Conservation (phyloP, 495 filamentous ascomycete genomes). For the Trichoderma parareesei region DNA sequence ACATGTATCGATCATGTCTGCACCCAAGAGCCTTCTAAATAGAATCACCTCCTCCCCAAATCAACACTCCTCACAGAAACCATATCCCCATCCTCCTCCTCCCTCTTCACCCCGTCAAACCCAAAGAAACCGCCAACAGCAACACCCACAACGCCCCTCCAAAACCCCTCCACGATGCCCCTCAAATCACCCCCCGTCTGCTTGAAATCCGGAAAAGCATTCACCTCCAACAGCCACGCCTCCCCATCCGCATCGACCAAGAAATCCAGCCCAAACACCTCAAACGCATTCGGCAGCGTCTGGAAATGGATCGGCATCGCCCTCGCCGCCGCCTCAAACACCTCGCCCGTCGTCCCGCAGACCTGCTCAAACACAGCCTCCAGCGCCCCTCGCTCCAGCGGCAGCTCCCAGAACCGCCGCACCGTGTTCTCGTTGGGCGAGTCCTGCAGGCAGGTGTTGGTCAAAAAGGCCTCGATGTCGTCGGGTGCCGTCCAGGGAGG, state of each 20-base stretch:
- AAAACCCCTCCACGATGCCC: slow-evolving; percentile 64
- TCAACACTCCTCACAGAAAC: slow-evolving; percentile 26
- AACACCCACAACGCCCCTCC: slow-evolving; percentile 59
- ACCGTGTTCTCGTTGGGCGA: slow-evolving; percentile 37
- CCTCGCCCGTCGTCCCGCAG: slow-evolving; percentile 56
- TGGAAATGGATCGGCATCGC: slow-evolving; percentile 88
- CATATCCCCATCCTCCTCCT: slow-evolving; percentile 17
- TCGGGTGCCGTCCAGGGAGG: slow-evolving; percentile 26
- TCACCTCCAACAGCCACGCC: slow-evolving; percentile 82
- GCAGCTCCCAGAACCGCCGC: slow-evolving; percentile 61
- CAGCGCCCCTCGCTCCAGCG: slow-evolving; percentile 29
- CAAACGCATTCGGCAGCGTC: slow-evolving; percentile 76
- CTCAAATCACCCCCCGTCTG: slow-evolving; percentile 75
- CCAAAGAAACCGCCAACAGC: slow-evolving; percentile 42
- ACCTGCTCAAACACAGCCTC: slow-evolving; percentile 65
- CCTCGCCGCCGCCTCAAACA: slow-evolving; percentile 77
- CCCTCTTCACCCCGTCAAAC: slow-evolving; percentile 6
- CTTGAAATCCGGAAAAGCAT: slow-evolving; percentile 89
- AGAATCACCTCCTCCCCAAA: slow-evolving; percentile 26
- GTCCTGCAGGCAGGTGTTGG: slow-evolving; percentile 90
- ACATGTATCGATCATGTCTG: no score
- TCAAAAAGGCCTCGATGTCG: slow-evolving; percentile 57
- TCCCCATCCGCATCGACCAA: slow-evolving; percentile 58
- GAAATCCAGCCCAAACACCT: slow-evolving; percentile 89
- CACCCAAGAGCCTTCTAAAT: no score